Base-by-base conservation (phyloP, 2,329 filamentous ascomycete genomes). In the Stromatinia cepivora region DNA sequence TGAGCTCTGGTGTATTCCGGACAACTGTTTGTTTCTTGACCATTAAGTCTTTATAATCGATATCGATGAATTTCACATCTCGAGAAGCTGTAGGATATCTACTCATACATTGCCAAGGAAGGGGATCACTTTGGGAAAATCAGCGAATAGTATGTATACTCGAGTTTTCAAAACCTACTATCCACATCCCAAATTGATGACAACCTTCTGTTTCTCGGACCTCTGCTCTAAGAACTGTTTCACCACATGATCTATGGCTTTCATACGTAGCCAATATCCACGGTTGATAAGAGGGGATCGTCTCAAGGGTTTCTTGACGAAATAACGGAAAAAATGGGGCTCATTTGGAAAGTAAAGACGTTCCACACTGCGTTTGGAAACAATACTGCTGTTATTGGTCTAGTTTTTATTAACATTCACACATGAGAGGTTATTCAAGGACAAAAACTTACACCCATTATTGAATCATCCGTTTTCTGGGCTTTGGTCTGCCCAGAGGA, bases 281-380 rank as follows among this genome's bases (percentile, higher is more conserved):
- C 94, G 87, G 79, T 97, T 97, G 77, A 97, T 95, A 65, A 97
- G 83, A 1, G 94, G 93, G n/a, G 92, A 89, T 61, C 94, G 85
- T 71, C 93, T 85, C 79, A 93, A 89, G 74, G 91, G 91, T 78
- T 94, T 96, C 74, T 87, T 89, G 46, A 97, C 92, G 79, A 97
- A 97, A 77, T 92, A 90, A 59, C 91, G 90, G 75, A 95, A 94
- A 82, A 92, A 97, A 78, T 96, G 91, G 39, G 91, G 87, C 76
- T 96, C 88, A 71, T 87, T 76, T 22, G 90, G 85, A 77, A 92
- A 90, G 79, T 97, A 97, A 20, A 97, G 83, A 74, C 90, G 90
- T 78, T 97, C 93, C n/a, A 97, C 94, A 75, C 93, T 95, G 74
- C 93, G 85, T 79, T 97, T 97, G 20, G 93, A 97, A 22, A 94